Base-by-base conservation (phyloP, 257 asterid species). In the Misopates orontium region DNA sequence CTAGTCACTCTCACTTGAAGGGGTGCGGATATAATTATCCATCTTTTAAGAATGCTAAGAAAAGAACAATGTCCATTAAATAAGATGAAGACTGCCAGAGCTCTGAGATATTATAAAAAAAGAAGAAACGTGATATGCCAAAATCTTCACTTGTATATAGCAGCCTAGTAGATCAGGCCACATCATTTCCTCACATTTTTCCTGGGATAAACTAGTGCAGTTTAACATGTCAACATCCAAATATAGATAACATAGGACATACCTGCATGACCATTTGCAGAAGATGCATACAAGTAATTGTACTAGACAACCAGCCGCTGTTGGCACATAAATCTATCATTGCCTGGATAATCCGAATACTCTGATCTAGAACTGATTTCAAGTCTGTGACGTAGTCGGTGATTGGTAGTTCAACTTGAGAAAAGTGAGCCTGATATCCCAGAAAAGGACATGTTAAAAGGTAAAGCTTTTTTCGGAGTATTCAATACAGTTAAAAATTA, bases 181-280 rank as follows among this genome's bases (percentile, higher is more conserved):
- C 58, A 57, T 52, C 8, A 20, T n/a, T 42, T 41, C 6, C 47
- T 17, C 14, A 4, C 15, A 23, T 61, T 18, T 22, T 32, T 21
- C 47, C 14, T n/a, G 56, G 41, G 39, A 49, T 42, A 66, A 58
- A 64, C 47, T 20, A 60, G 67, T 9, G 47, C 42, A 32, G 8
- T 51, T 64, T 47, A 54, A 18, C 18, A 57, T 51, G 56, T 49
- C 40, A 75, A 51, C 17, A 44, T 10, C 60, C 32, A 49, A 20
- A 49, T 54, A 49, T 56, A 17, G 58, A 44, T 55, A 62, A 48
- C 42, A 7, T 67, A 56, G 67, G 63, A 39, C 56, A 21, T 42
- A 93, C 99, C 99, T 93, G 99, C 95, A 93, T 93, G 80, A 90
- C 91, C 99, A 93, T 93, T 81, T 93, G 99, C 81, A 90, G 76